Conservation (phyloP, 371 early-diverging fungal genomes). For the Zopfochytrium polystomum region DNA sequence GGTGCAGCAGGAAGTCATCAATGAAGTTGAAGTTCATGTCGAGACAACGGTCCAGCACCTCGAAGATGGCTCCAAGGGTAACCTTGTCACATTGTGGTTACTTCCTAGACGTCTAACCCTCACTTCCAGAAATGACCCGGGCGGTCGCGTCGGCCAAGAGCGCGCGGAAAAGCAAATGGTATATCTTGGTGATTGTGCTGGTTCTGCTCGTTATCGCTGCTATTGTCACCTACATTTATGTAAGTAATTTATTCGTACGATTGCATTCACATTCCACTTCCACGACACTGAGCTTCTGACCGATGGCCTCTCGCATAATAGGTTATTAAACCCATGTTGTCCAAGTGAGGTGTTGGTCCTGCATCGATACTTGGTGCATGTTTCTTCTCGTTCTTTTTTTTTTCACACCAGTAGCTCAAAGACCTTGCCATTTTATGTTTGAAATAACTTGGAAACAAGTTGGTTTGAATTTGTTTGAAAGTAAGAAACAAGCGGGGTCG, state of each 20-base stretch:
- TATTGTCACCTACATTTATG: constrained; percentile 26
- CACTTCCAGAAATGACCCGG: constrained; percentile 25
- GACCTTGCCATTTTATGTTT: too few species aligned
- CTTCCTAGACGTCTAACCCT: background rate
- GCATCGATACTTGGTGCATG: too few species aligned
- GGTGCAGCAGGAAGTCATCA: constrained; percentile 43
- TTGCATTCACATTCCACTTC: too few species aligned
- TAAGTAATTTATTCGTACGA: constrained; percentile 8
- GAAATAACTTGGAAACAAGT: too few species aligned
- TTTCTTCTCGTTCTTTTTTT: too few species aligned
- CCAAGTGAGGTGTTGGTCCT: too few species aligned
- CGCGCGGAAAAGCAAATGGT: constrained; percentile 38
- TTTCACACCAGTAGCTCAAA: too few species aligned
- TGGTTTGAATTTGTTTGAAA: too few species aligned
- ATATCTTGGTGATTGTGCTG: constrained; percentile 21
- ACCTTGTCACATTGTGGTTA: background rate
- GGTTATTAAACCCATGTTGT: too few species aligned
- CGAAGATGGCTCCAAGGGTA: constrained; percentile 33
- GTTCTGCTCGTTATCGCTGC: constrained; percentile 22
- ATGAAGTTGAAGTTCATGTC: constrained; percentile 34
- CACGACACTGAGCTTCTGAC: too few species aligned
- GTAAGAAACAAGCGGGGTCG: too few species aligned
- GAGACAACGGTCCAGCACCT: constrained; percentile 32
- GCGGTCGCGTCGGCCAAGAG: constrained; percentile 27
- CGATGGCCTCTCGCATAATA: too few species aligned